These are phyloP conservation scores for Lachnum nothofagi DNA, from an alignment of 2,329 filamentous ascomycete species.

Conservation along the genomic window DNA sequence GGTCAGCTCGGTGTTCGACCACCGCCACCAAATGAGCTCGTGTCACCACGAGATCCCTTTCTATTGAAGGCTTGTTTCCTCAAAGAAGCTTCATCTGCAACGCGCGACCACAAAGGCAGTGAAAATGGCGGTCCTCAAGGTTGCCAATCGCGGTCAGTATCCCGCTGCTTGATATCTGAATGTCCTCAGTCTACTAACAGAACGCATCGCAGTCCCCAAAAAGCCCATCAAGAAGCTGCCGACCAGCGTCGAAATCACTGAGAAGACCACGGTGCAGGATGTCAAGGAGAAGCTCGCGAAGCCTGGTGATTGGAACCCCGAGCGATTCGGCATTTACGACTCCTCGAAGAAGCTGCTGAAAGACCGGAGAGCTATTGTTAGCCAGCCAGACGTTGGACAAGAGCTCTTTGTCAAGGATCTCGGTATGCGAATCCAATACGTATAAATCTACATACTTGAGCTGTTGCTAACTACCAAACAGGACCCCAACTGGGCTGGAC, in stretches of 20 bases:
- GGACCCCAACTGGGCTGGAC: slow-evolving; percentile 87
- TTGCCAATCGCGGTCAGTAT: not conserved
- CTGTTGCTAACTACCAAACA: slow-evolving; percentile 36
- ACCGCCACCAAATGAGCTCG: no score
- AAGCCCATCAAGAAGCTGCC: slow-evolving; percentile 43
- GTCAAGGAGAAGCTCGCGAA: slow-evolving; percentile 54
- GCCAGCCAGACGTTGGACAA: slow-evolving; percentile 43
- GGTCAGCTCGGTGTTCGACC: no score
- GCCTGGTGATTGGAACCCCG: slow-evolving; percentile 52
- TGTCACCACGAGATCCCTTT: no score
- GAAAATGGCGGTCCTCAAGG: not conserved
- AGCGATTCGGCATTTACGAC: slow-evolving; percentile 57
- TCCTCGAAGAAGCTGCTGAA: slow-evolving; percentile 58
- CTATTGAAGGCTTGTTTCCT: no score
- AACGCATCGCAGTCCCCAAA: slow-evolving; percentile 23
- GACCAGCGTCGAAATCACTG: slow-evolving; percentile 44
- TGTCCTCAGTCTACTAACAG: not conserved
- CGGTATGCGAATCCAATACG: slow-evolving; percentile 62
- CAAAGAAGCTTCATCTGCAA: no score
- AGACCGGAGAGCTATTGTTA: slow-evolving; percentile 52
- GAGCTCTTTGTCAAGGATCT: slow-evolving; percentile 87
- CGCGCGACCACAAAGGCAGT: no score
- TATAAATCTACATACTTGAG: not conserved
- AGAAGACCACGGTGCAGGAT: slow-evolving; percentile 52
- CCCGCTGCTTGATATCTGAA: not conserved